Base-by-base conservation (phyloP, 495 filamentous ascomycete genomes). In the Cercophora sp. region DNA sequence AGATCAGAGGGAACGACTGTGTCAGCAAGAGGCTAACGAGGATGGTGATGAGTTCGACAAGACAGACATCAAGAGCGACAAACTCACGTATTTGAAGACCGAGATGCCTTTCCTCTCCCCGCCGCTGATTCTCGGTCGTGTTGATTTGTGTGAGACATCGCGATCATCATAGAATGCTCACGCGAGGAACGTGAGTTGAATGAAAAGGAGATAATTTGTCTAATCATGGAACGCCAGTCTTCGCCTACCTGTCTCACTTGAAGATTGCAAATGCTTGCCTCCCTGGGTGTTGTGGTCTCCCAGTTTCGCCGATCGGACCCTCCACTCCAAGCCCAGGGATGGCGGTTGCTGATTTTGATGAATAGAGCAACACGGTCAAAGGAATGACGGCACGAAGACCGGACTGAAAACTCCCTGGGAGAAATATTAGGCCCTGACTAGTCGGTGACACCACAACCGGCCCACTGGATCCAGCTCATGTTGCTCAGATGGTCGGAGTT, bases 211-310 rank as follows among this genome's bases (percentile, higher is more conserved):
- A 51, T 48, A 35, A 31, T 34, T 43, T 42, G 26, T 23, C 15
- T 19, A 20, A 20, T 35, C 37, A 24, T 16, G 27, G 15, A 31
- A 34, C 24, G 13, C 24, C 22, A 24, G 20, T 16, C 26, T 55
- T 43, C 52, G 36, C 36, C 19, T 31, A 34, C 11, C 19, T 15
- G 51, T 54, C 51, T 54, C 43, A 48, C 42, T 53, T 37, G 51
- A 29, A n/a, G 41, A 53, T 43, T 35, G 49, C 27, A n/a, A 52
- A 34, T 24, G 49, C 24, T 31, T 34, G 5, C 24, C 48, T 42
- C 48, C 48, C 32, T 37, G n/a, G 13, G 22, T 39, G 22, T 20
- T 20, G 26, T 20, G 36, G 22, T 15, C 20, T 37, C 19, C 5
- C 13, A 25, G 6, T 13, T 22, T 11, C 18, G 46, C 11, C 22